These are phyloP conservation scores for Euptelea pleiosperma DNA, from an alignment of 164 flowering plant genomes.

Conservation along the genomic window DNA sequence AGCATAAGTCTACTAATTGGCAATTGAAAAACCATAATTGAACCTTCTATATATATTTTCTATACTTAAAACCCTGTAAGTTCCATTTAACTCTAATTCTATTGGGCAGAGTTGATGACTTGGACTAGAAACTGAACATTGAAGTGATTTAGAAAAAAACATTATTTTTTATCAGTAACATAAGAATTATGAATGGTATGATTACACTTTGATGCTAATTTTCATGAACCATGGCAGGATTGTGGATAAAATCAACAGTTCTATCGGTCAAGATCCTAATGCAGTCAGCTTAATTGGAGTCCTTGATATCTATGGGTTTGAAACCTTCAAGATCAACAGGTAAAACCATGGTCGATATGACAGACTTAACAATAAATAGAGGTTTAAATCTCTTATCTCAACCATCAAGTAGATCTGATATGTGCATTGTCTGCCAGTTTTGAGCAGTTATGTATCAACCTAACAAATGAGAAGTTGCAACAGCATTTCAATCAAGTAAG, in stretches of 20 bases:
- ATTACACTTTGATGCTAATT: slow-evolving; percentile 3
- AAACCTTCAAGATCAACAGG: slow-evolving; percentile 89
- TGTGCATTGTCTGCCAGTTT: slow-evolving; percentile 41
- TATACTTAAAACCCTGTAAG: not conserved
- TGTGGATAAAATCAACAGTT: slow-evolving; percentile 72
- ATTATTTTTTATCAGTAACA: not conserved
- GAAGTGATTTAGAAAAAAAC: not conserved
- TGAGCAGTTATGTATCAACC: slow-evolving; percentile 89
- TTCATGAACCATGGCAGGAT: slow-evolving; percentile 45
- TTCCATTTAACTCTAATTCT: not conserved
- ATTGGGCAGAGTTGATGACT: no score
- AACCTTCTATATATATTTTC: not conserved
- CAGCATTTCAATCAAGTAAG: slow-evolving; percentile 89
- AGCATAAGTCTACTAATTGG: no score
- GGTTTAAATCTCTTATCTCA: not conserved
- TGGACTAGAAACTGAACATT: not conserved
- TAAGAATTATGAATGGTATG: not conserved
- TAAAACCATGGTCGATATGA: slow-evolving; percentile 14
- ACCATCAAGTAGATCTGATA: slow-evolving; percentile 14
- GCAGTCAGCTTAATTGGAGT: slow-evolving; percentile 72
- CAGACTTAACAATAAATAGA: slow-evolving; percentile 10
- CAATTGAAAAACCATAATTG: slow-evolving; percentile 1
- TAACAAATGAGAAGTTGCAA: slow-evolving; percentile 88
- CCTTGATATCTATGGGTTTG: slow-evolving; percentile 89
- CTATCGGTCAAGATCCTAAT: slow-evolving; percentile 78